Evolutionary conservation across 2,329 filamentous ascomycete genomes (phyloP).

Genomic region (Decorospora gaudefroyi): DNA sequence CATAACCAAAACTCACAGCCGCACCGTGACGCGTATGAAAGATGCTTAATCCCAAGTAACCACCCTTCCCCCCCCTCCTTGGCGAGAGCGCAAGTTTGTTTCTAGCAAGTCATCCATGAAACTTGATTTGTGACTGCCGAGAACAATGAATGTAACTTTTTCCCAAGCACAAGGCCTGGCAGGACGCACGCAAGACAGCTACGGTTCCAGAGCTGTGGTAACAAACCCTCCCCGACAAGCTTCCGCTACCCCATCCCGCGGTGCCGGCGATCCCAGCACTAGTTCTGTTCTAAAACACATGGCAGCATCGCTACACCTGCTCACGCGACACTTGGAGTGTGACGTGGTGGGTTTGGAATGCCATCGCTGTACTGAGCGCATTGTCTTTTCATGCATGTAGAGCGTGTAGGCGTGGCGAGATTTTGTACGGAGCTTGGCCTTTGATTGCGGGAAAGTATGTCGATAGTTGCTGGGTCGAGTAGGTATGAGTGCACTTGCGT

Average conservation of each 20-base stretch:
- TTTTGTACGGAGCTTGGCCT: no score
- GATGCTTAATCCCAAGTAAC: no score
- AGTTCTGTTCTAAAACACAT: slow-evolving; percentile 17
- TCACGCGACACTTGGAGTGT: slow-evolving; percentile 14
- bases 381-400: neutral
- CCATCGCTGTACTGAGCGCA: no score
- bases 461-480: no score
- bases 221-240: slow-evolving; percentile 19
- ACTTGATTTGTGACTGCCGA: slow-evolving; percentile 7
- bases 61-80: no score
- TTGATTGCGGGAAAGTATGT: no score
- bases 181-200: slow-evolving; percentile 21
- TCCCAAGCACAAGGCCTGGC: slow-evolving; percentile 16
- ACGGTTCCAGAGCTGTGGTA: slow-evolving; percentile 22
- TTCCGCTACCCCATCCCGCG: slow-evolving; percentile 4
- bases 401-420: no score
- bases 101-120: slow-evolving; percentile 1
- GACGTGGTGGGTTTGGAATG: no score
- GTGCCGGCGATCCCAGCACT: slow-evolving; percentile 7
- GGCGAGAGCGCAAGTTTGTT: slow-evolving; percentile 4
- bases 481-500: no score
- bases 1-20: neutral
- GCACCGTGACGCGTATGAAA: no score
- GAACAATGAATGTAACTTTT: slow-evolving; percentile 23
- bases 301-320: slow-evolving; percentile 14